Evolutionary conservation across 495 filamentous ascomycete species (phyloP).

Genomic region (Neurospora hispaniola): DNA sequence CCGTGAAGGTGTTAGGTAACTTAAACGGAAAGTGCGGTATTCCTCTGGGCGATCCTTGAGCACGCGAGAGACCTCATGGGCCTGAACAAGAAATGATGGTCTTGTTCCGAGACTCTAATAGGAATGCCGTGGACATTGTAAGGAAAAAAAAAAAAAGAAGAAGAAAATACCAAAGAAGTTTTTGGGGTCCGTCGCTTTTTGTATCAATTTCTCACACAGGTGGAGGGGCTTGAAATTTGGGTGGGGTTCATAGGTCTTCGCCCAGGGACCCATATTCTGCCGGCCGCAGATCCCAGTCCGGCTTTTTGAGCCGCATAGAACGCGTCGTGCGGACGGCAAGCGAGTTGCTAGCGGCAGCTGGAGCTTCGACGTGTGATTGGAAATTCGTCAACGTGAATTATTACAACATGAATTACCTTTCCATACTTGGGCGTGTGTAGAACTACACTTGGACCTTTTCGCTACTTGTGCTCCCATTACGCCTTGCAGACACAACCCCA

Average conservation of each 20-base stretch:
- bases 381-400: background rate
- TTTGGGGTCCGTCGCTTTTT: background rate
- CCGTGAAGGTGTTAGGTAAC: slow-evolving; percentile 46
- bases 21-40: slow-evolving; percentile 51
- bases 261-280: background rate
- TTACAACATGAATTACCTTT: background rate
- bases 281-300: background rate
- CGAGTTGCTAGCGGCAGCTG: background rate
- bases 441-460: background rate
- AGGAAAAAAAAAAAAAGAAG: slow-evolving; percentile 47
- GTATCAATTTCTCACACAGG: background rate
- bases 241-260: background rate
- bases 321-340: background rate
- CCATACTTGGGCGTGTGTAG: background rate
- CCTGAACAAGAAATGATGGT: slow-evolving; percentile 90
- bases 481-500: background rate
- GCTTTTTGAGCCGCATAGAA: background rate
- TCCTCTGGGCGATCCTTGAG: slow-evolving; percentile 97
- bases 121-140: slow-evolving; percentile 83
- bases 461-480: background rate
- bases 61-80: slow-evolving; percentile 80
- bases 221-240: background rate
- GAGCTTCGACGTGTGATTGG: background rate
- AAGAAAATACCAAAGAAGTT: slow-evolving; percentile 15
- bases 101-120: slow-evolving; percentile 99